A percentile compares a stretch with the other conserved stretches of the same genome.
phyloP scores from a whole-genome alignment of 2,329 filamentous ascomycete genomes.

The Microsporum audouinii region DNA sequence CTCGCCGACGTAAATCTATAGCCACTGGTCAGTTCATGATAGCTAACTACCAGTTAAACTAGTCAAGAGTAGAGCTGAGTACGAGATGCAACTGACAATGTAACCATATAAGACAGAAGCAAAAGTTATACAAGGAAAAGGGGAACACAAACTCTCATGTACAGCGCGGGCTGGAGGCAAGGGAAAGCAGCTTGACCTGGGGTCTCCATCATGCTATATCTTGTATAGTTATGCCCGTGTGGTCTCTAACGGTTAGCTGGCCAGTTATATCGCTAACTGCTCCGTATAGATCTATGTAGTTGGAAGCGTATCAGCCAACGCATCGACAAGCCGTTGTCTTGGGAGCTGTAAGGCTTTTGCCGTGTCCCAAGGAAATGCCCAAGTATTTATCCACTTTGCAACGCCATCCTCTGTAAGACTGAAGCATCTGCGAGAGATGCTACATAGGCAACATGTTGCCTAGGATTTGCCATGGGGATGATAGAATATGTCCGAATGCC shows the following conservation, averaged over 20 bases:
- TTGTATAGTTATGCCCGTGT: background rate
- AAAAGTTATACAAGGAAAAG: background rate
- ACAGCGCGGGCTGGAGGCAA: background rate
- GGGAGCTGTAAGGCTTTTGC: background rate
- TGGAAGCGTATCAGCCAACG: background rate
- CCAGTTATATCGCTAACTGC: background rate
- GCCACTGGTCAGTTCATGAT: background rate
- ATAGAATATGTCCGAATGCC: conserved; percentile 1
- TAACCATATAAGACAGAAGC: background rate
- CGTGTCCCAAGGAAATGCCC: background rate
- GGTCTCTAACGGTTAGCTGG: background rate
- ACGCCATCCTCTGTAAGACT: background rate
- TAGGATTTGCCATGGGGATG: background rate
- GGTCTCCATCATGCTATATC: background rate
- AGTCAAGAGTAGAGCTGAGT: background rate
- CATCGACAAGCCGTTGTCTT: background rate
- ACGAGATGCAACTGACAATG: background rate
- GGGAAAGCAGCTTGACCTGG: background rate
- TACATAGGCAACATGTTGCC: too few species aligned
- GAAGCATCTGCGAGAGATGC: too few species aligned
- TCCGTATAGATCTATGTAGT: background rate
- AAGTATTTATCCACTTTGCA: background rate
- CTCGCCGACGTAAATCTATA: background rate
- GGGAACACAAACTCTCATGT: background rate
- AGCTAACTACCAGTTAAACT: too few species aligned